These are phyloP conservation scores for Serendipita sp. DNA, from an alignment of 768 basidiomycete species.

Conservation along the genomic window DNA sequence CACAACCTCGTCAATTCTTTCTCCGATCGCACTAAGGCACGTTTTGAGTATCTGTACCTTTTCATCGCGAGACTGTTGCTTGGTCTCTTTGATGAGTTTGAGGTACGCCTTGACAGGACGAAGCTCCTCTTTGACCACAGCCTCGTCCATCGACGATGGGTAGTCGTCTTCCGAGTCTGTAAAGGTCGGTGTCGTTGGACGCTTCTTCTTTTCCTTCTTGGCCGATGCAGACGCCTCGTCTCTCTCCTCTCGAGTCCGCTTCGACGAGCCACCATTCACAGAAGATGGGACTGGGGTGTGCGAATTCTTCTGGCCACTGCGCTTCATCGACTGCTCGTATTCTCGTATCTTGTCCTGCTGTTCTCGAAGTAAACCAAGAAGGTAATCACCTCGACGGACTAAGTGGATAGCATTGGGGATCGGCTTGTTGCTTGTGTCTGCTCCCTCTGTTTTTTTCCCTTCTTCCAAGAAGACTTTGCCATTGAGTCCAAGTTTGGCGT, in stretches of 20 bases:
- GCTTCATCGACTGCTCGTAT: conserved; percentile 66
- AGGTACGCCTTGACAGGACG: conserved; percentile 95
- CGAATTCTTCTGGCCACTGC: conserved; percentile 44
- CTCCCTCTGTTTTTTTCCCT: conserved; percentile 72
- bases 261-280: conserved; percentile 40
- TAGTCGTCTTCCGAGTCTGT: conserved; percentile 71
- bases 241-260: conserved; percentile 53
- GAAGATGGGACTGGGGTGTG: conserved; percentile 49
- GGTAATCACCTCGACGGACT: conserved; percentile 90
- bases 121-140: conserved; percentile 80
- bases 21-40: conserved; percentile 83
- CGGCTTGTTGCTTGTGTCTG: conserved; percentile 42
- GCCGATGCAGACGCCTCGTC: conserved; percentile 14
- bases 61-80: conserved; percentile 64
- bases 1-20: conserved; percentile 75
- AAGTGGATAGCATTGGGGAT: conserved; percentile 98
- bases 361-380: conserved; percentile 67
- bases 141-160: conserved; percentile 92
- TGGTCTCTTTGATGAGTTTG: conserved; percentile 82
- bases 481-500: conserved; percentile 60
- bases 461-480: conserved; percentile 98
- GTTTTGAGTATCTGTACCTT: conserved; percentile 94
- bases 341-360: conserved; percentile 83
- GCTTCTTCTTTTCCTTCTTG: conserved; percentile 52
- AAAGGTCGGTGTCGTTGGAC: conserved; percentile 90